Evolutionary conservation across 2,329 filamentous ascomycete species (phyloP).

Genomic region (Fusarium sp.): DNA sequence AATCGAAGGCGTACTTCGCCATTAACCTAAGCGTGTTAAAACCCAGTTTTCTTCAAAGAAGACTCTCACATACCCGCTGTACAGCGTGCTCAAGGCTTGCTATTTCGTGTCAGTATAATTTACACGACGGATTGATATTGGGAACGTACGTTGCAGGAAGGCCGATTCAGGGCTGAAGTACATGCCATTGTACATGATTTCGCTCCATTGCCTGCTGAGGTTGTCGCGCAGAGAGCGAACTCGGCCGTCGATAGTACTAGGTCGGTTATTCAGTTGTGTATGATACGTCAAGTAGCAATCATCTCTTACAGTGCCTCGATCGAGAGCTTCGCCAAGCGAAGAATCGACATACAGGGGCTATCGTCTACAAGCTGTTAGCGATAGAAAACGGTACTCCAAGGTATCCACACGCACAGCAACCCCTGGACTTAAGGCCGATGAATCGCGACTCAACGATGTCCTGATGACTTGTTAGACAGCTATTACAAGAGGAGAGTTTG

Average conservation of each 20-base stretch:
- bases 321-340: conserved; percentile 3
- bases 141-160: not conserved
- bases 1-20: not conserved
- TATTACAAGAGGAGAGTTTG: not conserved
- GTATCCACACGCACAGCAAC: not conserved
- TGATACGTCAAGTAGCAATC: not conserved
- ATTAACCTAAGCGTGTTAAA: not conserved
- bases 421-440: not conserved
- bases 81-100: not conserved
- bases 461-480: not conserved
- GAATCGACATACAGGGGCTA: not conserved
- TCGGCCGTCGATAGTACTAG: conserved; percentile 5
- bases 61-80: not conserved
- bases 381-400: too few species aligned
- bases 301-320: conserved; percentile 4
- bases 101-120: not conserved
- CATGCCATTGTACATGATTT: conserved; percentile 5
- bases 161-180: not conserved
- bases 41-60: not conserved
- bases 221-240: conserved; percentile 6
- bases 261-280: not conserved
- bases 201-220: conserved; percentile 11
- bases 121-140: too few species aligned
- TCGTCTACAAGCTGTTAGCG: not conserved
- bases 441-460: not conserved